Conservation (phyloP, 441 rosid species). For the Omphalea diandra region DNA sequence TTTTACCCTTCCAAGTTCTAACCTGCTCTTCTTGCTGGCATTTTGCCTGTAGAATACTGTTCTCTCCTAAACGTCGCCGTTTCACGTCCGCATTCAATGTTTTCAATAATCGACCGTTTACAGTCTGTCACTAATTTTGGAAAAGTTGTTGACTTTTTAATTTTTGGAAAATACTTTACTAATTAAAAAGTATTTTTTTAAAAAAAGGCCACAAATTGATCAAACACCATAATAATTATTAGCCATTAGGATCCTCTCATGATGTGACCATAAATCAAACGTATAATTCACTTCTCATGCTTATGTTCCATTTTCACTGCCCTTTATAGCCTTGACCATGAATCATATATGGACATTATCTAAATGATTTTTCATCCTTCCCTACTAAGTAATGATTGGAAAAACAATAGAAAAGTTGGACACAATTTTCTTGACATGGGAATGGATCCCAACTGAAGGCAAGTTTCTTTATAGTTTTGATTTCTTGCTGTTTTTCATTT, state of each 20-base stretch:
- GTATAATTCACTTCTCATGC: no score
- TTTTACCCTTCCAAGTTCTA: background rate
- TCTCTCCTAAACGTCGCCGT: background rate
- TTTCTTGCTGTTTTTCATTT: background rate
- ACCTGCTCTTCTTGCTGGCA: constrained; percentile 12
- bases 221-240: no score
- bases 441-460: background rate
- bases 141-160: no score
- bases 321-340: no score
- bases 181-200: no score
- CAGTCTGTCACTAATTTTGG: background rate
- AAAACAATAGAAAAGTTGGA: background rate
- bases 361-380: no score
- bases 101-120: background rate
- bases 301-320: no score
- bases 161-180: background rate
- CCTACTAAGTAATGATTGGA: background rate
- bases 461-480: background rate
- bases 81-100: background rate
- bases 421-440: background rate
- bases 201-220: no score
- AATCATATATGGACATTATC: no score
- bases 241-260: no score
- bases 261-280: no score
- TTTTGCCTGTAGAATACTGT: background rate